Evolutionary conservation across 139 green algal species (phyloP).

Genomic region (Micromonas pusilla): DNA sequence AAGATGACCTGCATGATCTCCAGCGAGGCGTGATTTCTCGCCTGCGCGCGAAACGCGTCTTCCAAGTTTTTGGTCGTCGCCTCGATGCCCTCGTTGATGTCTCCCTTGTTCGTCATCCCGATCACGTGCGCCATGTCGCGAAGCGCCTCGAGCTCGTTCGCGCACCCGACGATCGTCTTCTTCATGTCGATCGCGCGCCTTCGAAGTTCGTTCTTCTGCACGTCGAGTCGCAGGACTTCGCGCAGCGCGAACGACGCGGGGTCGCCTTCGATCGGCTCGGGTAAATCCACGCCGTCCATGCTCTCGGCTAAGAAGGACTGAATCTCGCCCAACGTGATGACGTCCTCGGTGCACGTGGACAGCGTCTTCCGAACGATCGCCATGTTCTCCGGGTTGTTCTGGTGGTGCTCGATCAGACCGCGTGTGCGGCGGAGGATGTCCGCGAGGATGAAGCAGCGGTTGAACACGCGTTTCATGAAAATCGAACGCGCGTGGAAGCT

Average conservation of each 20-base stretch:
- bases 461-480: conserved; percentile 29
- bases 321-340: conserved; percentile 29
- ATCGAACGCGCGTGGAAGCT: conserved; percentile 14
- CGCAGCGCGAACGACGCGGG: background rate
- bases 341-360: background rate
- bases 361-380: conserved; percentile 19
- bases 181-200: conserved; percentile 20
- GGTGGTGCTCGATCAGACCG: conserved; percentile 18
- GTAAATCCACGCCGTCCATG: background rate
- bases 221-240: conserved; percentile 5
- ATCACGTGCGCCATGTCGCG: conserved; percentile 20
- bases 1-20: conserved; percentile 37
- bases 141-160: conserved; percentile 25
- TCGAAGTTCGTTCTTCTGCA: background rate
- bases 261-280: background rate
- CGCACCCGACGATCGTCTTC: conserved; percentile 15
- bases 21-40: conserved; percentile 21
- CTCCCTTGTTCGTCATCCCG: background rate
- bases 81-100: background rate
- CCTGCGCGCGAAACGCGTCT: conserved; percentile 27
- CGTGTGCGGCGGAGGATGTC: conserved; percentile 27
- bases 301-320: conserved; percentile 8
- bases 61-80: conserved; percentile 33
- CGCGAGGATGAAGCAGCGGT: conserved; percentile 20
- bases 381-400: conserved; percentile 27